phyloP scores from a whole-genome alignment of 495 filamentous ascomycete species.

The Neurospora sp. region DNA sequence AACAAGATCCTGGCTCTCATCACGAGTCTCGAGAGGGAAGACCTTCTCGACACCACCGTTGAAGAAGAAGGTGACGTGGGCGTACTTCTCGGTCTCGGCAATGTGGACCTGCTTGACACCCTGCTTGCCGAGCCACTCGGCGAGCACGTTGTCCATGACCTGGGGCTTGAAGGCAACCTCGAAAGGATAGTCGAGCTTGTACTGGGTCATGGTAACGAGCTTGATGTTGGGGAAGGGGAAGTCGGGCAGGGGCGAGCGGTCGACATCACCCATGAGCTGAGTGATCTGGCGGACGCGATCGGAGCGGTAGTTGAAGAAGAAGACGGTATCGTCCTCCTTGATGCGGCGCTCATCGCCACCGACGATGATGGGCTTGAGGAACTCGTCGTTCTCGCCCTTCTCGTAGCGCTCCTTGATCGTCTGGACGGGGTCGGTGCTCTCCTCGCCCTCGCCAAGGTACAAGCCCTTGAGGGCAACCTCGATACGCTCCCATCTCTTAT shows the following conservation, averaged over 20 bases:
- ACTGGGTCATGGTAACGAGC: constrained; percentile 96
- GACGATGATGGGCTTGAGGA: constrained; percentile 95
- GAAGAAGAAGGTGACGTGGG: constrained; percentile 99
- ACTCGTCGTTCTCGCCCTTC: constrained; percentile 87
- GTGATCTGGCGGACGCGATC: constrained; percentile 96
- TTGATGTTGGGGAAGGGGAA: constrained; percentile 92
- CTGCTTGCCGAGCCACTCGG: constrained; percentile 88
- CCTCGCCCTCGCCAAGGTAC: constrained; percentile 75
- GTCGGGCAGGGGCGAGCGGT: constrained; percentile 80
- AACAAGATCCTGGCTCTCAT: constrained; percentile 48
- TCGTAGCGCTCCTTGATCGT: constrained; percentile 82
- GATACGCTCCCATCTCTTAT: constrained; percentile 96
- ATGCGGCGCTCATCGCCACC: constrained; percentile 75
- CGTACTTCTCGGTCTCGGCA: constrained; percentile 98
- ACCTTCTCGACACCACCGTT: constrained; percentile 97
- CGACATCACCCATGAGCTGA: constrained; percentile 82
- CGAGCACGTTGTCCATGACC: constrained; percentile 90
- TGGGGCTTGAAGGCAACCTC: constrained; percentile 89
- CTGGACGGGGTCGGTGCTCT: constrained; percentile 70
- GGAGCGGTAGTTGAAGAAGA: constrained; percentile 99
- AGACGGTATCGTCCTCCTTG: constrained; percentile 85
- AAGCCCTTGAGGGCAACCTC: constrained; percentile 83
- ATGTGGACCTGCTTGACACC: constrained; percentile 85
- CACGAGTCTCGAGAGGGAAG: constrained; percentile 78
- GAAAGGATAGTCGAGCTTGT: constrained; percentile 93